Evolutionary conservation across 2,329 filamentous ascomycete genomes (phyloP), one percentile per base, ranked within the genome.

Genomic region (Xylariaceae sp.): DNA sequence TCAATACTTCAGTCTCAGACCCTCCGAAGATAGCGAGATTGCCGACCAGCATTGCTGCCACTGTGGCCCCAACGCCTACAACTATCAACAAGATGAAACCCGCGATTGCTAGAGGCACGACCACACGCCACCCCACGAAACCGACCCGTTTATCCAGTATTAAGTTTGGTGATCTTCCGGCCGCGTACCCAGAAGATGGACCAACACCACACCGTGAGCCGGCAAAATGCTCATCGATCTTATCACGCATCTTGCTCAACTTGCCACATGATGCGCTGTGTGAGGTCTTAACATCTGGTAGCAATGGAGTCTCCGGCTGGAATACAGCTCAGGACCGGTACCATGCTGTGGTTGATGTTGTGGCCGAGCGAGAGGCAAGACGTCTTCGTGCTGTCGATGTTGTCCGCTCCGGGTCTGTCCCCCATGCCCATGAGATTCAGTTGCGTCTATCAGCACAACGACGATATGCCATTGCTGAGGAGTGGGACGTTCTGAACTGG

Each of bases 161-260:
- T 46, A 83, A 85, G 55, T 91, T 91, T 64, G 88, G 88, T n/a
- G 86, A 90, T 59, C 73, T 87, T 16, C 82, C 63, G 43, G 73
- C 57, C 53, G 60, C 66, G 3, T 65, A 62, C 40, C 68, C 72
- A 3, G 73, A 73, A 32, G 70, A 68, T 35, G 57, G 58, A 1
- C 8, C 46, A 1, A 45, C 58, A 8, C 54, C 62, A 9, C 61
- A 62, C 11, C 63, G 65, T 18, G 67, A 70, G 27, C 64, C 69
- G 16, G 66, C 68, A 40, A 64, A 67, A 20, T 71, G 77, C 24
- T 77, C 79, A 20, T 75, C 76, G 0, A 70, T 80, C 0, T 72
- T 92, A 4, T 91, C 89, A 0, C 84, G 81, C 23, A 75, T 90
- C 18, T 74, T 92, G 2, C 73, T 91, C 46, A 89, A 89, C 33